Conservation (phyloP, 192 early-diverging fungal genomes). For the Gigaspora rosea region DNA sequence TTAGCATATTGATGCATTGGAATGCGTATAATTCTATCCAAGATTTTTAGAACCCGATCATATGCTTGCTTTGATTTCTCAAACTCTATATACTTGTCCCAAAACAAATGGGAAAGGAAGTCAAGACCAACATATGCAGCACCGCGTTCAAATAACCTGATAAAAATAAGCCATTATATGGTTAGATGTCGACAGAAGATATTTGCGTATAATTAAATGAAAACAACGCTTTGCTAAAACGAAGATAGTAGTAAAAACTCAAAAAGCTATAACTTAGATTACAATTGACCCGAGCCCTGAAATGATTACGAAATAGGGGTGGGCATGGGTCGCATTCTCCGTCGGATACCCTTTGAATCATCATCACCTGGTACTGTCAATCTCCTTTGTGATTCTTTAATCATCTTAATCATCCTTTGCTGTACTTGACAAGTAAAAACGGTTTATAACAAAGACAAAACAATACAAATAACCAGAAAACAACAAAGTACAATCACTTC, state of each 20-base stretch:
- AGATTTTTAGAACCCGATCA: conserved; percentile 48
- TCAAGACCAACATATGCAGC: conserved; percentile 64
- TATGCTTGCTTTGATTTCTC: conserved; percentile 48
- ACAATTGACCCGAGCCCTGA: conserved; percentile 12
- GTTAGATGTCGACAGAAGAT: neutral
- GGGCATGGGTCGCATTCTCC: conserved; percentile 3
- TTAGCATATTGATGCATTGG: conserved; percentile 74
- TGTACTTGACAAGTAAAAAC: conserved; percentile 34
- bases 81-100: conserved; percentile 63
- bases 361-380: conserved; percentile 12
- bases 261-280: conserved; percentile 35
- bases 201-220: conserved; percentile 6
- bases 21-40: conserved; percentile 68
- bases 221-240: neutral
- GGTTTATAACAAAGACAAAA: conserved; percentile 27
- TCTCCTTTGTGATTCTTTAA: neutral
- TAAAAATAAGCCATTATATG: neutral
- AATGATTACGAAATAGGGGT: conserved; percentile 1
- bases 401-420: conserved; percentile 12
- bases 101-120: conserved; percentile 67
- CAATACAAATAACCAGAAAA: conserved; percentile 6
- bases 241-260: conserved; percentile 27
- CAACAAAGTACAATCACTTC: neutral
- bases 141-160: conserved; percentile 69
- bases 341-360: conserved; percentile 8